Base-by-base conservation (phyloP, 192 early-diverging fungal species). In the Podila horticola region DNA sequence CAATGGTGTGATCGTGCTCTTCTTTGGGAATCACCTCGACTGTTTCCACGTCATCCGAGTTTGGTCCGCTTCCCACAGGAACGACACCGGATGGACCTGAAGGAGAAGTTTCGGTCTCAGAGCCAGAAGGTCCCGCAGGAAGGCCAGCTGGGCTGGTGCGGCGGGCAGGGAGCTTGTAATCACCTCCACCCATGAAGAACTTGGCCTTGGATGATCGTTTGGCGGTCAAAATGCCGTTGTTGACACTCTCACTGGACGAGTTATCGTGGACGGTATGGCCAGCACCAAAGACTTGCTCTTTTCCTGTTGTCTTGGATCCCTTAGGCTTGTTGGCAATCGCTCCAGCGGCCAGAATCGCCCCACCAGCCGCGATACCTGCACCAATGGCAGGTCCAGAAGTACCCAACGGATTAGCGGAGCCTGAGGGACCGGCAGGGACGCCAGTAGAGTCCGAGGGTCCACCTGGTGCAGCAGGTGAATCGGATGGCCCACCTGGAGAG, bases 161-260 rank as follows among this genome's bases (percentile, higher is more conserved):
- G 17, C 71, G 66, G 7, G 52, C 10, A 34, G 70, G 76, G 2
- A 31, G 17, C 11, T 59, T 65, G 26, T 79, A 72, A 51, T 81
- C 77, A 1, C 71, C 66, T 4, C 71, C 71, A 29, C 77, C 57
- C 66, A 72, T 66, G 50, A 73, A 81, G 67, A 73, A 73, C 62
- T 73, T 81, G 41, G 71, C 66, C 41, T 29, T 73, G 13, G 77
- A 81, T n/a, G 28, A 64, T 28, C 62, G 63, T 52, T 79, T 79
- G 22, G 58, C 62, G 30, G 3, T 24, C 20, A 50, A 26, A n/a
- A 48, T 22, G 9, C 11, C 48, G 31, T 33, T 58, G 69, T 31
- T 62, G n/a, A 15, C 13, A 13, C n/a, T 67, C 20, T 58, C 62
- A 26, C 38, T 70, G 12, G 68, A 66, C 11, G 68, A 61, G 34